Percentiles rank a stretch among this genome's conserved stretches.
Evolutionary conservation across 1,139 yeast species (phyloP).

Genomic region (Protomyces arabidopsidicola): DNA sequence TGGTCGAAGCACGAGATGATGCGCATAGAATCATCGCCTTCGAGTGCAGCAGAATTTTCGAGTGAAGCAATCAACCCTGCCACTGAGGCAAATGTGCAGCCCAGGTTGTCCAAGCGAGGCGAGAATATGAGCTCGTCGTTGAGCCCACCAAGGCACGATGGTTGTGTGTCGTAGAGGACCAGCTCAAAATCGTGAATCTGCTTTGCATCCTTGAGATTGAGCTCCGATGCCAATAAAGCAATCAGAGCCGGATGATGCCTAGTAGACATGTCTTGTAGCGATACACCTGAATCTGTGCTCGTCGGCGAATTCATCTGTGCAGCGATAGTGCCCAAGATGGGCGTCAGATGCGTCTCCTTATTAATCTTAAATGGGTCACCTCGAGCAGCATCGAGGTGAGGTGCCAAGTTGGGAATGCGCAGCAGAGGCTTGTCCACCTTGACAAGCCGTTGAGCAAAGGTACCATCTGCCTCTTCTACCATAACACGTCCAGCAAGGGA

Average conservation of each 20-base stretch:
- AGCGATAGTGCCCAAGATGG: constrained; percentile 71
- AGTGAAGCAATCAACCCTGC: constrained; percentile 61
- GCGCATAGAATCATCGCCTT: constrained; percentile 52
- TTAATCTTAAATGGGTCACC: constrained; percentile 80
- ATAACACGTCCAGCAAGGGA: constrained; percentile 89
- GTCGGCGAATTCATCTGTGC: constrained; percentile 37
- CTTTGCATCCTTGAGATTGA: constrained; percentile 45
- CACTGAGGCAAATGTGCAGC: constrained; percentile 49
- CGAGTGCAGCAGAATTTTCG: constrained; percentile 40
- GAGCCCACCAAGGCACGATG: constrained; percentile 77
- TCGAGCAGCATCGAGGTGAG: constrained; percentile 77
- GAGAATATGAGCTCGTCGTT: constrained; percentile 87
- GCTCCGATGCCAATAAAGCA: constrained; percentile 61
- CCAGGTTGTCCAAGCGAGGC: constrained; percentile 84
- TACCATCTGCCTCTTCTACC: constrained; percentile 47
- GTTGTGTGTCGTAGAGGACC: constrained; percentile 79
- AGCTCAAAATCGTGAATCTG: constrained; percentile 84
- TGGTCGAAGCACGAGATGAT: constrained; percentile 83
- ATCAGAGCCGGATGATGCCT: constrained; percentile 74
- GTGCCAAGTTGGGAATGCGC: constrained; percentile 91
- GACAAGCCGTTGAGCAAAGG: constrained; percentile 60
- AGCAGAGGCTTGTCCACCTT: constrained; percentile 77
- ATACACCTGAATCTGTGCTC: neutral
- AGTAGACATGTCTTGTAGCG: constrained; percentile 38
- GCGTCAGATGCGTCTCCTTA: constrained; percentile 78